Percentiles rank a stretch among this genome's conserved stretches.
Evolutionary conservation across 2,329 filamentous ascomycete genomes (phyloP).

Genomic region (Aspergillus sp.): DNA sequence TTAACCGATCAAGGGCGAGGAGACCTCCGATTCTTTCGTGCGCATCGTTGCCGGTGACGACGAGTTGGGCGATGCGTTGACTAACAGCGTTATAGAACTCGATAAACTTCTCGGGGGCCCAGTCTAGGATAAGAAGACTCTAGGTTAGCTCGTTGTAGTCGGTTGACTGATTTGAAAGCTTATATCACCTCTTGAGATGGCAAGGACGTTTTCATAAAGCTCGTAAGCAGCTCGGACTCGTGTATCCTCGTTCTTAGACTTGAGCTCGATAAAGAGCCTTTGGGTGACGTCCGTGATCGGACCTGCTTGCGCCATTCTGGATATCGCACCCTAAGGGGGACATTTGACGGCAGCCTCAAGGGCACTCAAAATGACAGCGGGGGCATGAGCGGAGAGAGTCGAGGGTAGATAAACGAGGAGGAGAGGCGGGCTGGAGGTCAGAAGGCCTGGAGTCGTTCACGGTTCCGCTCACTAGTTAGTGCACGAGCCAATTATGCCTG

Average conservation of each 20-base stretch:
- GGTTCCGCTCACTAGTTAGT: conserved; percentile 8
- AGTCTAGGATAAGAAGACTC: conserved; percentile 54
- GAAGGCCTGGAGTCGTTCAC: conserved; percentile 10
- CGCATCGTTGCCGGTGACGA: conserved; percentile 81
- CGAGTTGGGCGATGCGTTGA: conserved; percentile 67
- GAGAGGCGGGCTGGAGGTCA: conserved; percentile 7
- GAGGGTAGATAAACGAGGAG: conserved; percentile 16
- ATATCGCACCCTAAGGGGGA: conserved; percentile 37
- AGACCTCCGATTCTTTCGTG: conserved; percentile 89
- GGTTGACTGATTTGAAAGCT: background rate
- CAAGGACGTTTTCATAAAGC: conserved; percentile 47
- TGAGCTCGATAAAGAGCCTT: conserved; percentile 58
- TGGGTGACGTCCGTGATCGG: conserved; percentile 52
- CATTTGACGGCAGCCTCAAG: conserved; percentile 40
- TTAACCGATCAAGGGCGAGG: conserved; percentile 84
- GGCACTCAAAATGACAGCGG: conserved; percentile 23
- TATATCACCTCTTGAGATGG: conserved; percentile 46
- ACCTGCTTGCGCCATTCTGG: conserved; percentile 49
- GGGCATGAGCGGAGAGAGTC: conserved; percentile 19
- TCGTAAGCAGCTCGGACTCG: conserved; percentile 51
- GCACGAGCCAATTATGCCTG: conserved; percentile 25
- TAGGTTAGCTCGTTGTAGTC: conserved; percentile 13
- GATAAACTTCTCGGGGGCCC: conserved; percentile 75
- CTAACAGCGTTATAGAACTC: conserved; percentile 68
- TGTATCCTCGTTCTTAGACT: conserved; percentile 55